These are phyloP conservation scores for Leucogyrophana mollusca DNA, from an alignment of 768 basidiomycete genomes.

Conservation along the genomic window DNA sequence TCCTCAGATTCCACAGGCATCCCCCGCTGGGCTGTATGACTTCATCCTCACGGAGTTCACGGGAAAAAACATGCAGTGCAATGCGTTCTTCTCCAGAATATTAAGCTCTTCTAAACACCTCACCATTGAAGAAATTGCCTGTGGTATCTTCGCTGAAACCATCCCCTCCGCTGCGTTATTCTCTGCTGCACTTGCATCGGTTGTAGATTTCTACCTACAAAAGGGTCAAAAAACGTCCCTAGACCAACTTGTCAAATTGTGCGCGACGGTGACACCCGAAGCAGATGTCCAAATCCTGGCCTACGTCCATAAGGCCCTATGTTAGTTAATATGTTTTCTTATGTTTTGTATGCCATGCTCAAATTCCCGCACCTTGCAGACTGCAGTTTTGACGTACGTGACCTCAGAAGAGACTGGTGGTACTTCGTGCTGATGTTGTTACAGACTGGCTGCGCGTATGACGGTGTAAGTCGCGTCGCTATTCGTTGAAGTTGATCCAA, in stretches of 20 bases:
- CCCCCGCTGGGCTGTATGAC: constrained; percentile 21
- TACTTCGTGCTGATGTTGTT: constrained; percentile 32
- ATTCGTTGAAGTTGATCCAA: too few species aligned
- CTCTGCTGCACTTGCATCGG: constrained; percentile 52
- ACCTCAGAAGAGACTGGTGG: constrained; percentile 40
- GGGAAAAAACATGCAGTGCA: constrained; percentile 22
- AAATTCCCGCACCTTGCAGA: constrained; percentile 36
- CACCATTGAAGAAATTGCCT: constrained; percentile 37
- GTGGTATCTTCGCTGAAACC: constrained; percentile 49
- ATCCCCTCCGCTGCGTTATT: constrained; percentile 57
- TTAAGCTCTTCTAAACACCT: constrained; percentile 5
- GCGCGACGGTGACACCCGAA: constrained; percentile 22
- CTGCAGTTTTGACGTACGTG: constrained; percentile 26
- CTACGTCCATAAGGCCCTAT: constrained; percentile 48
- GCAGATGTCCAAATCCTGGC: constrained; percentile 32
- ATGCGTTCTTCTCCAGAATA: constrained; percentile 15
- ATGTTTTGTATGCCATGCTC: not conserved
- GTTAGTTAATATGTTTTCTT: constrained; percentile 24
- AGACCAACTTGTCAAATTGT: constrained; percentile 38
- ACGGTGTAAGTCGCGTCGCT: constrained; percentile 32
- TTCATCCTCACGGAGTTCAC: constrained; percentile 16
- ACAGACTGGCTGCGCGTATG: constrained; percentile 35
- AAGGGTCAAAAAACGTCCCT: constrained; percentile 30
- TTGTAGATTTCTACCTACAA: constrained; percentile 61
- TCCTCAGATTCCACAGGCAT: constrained; percentile 4